Evolutionary conservation across 2,329 filamentous ascomycete species (phyloP).

Genomic region (Trichoderma citrinoviride): DNA sequence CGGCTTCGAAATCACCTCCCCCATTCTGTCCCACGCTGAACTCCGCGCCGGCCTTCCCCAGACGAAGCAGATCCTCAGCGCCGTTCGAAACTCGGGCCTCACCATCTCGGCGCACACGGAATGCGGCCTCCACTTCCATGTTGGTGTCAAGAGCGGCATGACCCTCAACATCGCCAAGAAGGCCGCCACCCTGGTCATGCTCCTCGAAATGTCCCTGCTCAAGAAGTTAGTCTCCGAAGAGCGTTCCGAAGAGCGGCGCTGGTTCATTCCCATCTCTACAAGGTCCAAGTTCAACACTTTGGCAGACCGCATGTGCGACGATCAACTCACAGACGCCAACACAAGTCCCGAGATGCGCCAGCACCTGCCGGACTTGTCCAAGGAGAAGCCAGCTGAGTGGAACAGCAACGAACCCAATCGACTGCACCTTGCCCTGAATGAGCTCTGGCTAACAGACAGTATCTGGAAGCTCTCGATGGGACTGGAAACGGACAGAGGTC

Average conservation of each 20-base stretch:
- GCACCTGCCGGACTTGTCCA: background rate
- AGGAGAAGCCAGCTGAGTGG: background rate
- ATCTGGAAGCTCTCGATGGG: background rate
- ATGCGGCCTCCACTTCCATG: constrained; percentile 31
- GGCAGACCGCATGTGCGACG: background rate
- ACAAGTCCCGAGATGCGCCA: background rate
- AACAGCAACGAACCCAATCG: background rate
- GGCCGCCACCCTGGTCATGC: constrained; percentile 25
- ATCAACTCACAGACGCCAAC: background rate
- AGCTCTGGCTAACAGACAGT: background rate
- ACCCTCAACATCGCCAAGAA: constrained; percentile 27
- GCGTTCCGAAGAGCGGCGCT: background rate
- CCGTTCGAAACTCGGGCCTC: constrained; percentile 10
- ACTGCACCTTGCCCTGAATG: background rate
- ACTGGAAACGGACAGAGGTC: background rate
- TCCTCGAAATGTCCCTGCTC: constrained; percentile 27
- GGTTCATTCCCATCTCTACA: background rate
- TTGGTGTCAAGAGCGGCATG: constrained; percentile 28
- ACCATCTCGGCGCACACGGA: constrained; percentile 21
- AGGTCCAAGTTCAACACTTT: background rate
- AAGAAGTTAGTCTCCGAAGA: background rate
- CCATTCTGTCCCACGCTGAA: constrained; percentile 25
- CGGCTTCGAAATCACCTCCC: constrained; percentile 26
- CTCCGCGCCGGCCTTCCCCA: constrained; percentile 23
- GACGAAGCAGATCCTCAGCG: constrained; percentile 11